Percentiles rank a stretch among this genome's conserved stretches.
phyloP scores from a whole-genome alignment of 108 stramenopile genomes.

The Licmophora abbreviata region DNA sequence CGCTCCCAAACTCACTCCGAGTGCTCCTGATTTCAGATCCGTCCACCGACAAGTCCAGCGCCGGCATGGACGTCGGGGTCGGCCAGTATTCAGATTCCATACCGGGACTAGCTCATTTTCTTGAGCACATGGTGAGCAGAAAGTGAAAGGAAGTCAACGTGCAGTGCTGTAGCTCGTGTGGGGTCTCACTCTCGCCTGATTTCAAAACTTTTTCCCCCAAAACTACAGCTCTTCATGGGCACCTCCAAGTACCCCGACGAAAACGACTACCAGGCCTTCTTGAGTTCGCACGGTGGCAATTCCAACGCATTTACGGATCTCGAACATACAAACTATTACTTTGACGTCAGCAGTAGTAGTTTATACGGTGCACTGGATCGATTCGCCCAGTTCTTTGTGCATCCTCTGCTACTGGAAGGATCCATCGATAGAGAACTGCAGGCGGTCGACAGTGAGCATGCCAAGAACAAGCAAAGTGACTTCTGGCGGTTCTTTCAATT shows the following conservation, averaged over 20 bases:
- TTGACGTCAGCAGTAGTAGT: slow-evolving; percentile 47
- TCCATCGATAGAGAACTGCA: slow-evolving; percentile 74
- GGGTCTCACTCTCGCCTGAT: slow-evolving; percentile 1
- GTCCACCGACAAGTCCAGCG: slow-evolving; percentile 52
- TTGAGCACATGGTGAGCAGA: slow-evolving; percentile 78
- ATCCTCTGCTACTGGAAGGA: slow-evolving; percentile 60
- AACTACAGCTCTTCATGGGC: slow-evolving; percentile 46
- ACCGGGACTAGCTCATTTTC: slow-evolving; percentile 69
- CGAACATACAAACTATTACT: slow-evolving; percentile 80
- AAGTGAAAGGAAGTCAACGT: background rate
- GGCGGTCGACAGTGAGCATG: slow-evolving; percentile 84
- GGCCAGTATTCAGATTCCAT: slow-evolving; percentile 28
- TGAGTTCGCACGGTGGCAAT: slow-evolving; percentile 61
- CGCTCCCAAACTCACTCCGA: slow-evolving; percentile 7
- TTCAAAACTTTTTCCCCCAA: too few relatives aligned
- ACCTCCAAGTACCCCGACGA: slow-evolving; percentile 45
- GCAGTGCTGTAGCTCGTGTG: slow-evolving; percentile 6
- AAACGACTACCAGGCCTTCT: slow-evolving; percentile 54
- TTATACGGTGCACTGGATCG: slow-evolving; percentile 74
- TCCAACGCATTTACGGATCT: slow-evolving; percentile 83
- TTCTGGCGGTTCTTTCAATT: slow-evolving; percentile 54
- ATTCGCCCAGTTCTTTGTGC: slow-evolving; percentile 78
- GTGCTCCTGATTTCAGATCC: slow-evolving; percentile 32
- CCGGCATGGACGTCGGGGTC: slow-evolving; percentile 42
- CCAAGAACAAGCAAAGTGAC: slow-evolving; percentile 79